Percentiles rank a stretch among this genome's conserved stretches.
phyloP scores from a whole-genome alignment of 78 protist species.

The Cavenderia fasciculata region DNA sequence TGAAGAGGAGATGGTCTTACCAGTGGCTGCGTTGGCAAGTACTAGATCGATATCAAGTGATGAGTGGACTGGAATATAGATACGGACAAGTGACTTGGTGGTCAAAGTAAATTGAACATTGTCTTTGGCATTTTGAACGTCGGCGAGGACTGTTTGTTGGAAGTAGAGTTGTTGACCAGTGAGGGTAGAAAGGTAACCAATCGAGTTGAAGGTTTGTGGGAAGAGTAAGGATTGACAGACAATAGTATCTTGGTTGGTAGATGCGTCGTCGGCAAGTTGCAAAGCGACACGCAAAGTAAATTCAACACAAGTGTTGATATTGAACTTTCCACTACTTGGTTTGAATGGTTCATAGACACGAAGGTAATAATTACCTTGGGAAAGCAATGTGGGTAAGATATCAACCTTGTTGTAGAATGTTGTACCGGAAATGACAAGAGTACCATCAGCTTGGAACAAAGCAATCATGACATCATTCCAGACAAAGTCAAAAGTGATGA shows the following conservation, averaged over 20 bases:
- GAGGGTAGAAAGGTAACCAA: slow-evolving; percentile 3
- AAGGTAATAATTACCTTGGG: slow-evolving; percentile 19
- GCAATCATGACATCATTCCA: slow-evolving; percentile 35
- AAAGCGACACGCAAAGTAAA: slow-evolving; percentile 17
- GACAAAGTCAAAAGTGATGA: slow-evolving; percentile 35
- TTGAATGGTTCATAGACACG: slow-evolving; percentile 43
- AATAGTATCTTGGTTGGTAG: slow-evolving; percentile 8
- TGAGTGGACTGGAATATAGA: slow-evolving; percentile 24
- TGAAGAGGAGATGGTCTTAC: background rate
- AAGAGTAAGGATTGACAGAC: slow-evolving; percentile 17
- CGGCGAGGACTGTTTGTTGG: slow-evolving; percentile 32
- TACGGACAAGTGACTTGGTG: slow-evolving; percentile 21
- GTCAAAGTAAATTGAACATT: background rate
- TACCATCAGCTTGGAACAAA: background rate
- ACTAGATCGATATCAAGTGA: slow-evolving; percentile 28
- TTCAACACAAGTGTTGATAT: slow-evolving; percentile 30
- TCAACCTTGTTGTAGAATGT: slow-evolving; percentile 9
- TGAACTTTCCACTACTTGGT: background rate
- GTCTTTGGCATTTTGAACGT: slow-evolving; percentile 41
- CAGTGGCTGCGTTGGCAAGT: background rate
- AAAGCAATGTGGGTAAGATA: background rate
- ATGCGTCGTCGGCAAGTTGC: background rate
- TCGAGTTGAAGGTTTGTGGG: slow-evolving; percentile 32
- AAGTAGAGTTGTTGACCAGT: background rate
- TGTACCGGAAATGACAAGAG: background rate